Base-by-base conservation (phyloP, 2,329 filamentous ascomycete genomes). In the Pseudogymnoascus sp. region DNA sequence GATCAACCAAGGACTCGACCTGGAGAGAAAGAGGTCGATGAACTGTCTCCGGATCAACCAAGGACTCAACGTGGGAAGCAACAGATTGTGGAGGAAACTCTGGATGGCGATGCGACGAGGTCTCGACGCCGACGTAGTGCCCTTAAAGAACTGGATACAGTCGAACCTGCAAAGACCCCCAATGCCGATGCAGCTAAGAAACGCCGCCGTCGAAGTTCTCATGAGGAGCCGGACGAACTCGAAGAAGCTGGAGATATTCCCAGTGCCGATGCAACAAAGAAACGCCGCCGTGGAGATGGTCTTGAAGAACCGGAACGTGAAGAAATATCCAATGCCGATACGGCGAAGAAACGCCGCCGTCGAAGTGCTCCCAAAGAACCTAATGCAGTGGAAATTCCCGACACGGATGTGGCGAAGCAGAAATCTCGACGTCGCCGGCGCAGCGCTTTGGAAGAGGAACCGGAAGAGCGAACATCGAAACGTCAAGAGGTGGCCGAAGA, bases 61-160 rank as follows among this genome's bases (percentile, higher is more conserved):
- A 34, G 28, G 25, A 14, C 5, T 34, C 28, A 21, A 40, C 38
- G 12, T 64, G 66, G 66, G 0, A 71, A 68, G 12, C 66, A 68
- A 1, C 72, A 76, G 11, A 71, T 74, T 43, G 80, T 80, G 1
- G 75, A 83, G 61, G 79, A 81, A 49, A 75, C 82, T 70, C 74
- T 40, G 77, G 28, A 31, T 31, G 28, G 28, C 28, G 28, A 31
- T 31, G 28, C 28, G 28, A 31, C 28, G 28, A 31, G 28, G 8
- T 11, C 31, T 34, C 31, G 31, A 34, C 31, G 31, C 31, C 31
- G 31, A 34, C 2, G 72, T 71, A 23, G 72, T 71, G n/a, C 72
- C 43, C 1, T 49, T 14, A 6, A 49, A n/a, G 42, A 25, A 31
- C 14, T 5, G n/a, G 23, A 31, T 31, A 34, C 25, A 18, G 4